Evolutionary conservation across 768 basidiomycete genomes (phyloP).

Genomic region (Naganishia vishniacii): DNA sequence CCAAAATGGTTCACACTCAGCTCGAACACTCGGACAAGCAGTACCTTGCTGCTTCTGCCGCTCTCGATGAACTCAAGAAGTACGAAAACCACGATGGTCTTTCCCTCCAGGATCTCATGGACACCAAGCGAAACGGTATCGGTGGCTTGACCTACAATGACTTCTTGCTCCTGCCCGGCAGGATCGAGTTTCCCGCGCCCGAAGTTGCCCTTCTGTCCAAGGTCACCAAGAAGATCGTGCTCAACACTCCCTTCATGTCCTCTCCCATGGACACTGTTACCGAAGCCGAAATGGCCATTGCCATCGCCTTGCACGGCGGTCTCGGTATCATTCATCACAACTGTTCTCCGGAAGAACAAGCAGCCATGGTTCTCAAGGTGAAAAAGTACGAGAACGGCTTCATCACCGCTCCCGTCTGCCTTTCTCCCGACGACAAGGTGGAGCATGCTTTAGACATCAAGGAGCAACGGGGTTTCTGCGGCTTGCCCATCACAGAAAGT

Average conservation of each 20-base stretch:
- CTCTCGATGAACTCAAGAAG: constrained; percentile 66
- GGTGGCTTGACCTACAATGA: constrained; percentile 98
- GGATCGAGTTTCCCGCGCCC: constrained; percentile 80
- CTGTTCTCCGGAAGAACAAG: constrained; percentile 66
- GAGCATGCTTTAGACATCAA: constrained; percentile 92
- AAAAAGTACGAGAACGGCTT: constrained; percentile 99
- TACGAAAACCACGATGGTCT: constrained; percentile 77
- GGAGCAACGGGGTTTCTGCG: constrained; percentile 82
- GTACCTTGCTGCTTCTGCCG: constrained; percentile 64
- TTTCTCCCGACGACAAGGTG: constrained; percentile 69
- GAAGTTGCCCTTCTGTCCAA: constrained; percentile 47
- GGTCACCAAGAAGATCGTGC: constrained; percentile 78
- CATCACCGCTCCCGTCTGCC: constrained; percentile 87
- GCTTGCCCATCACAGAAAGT: constrained; percentile 92
- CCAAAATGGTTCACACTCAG: constrained; percentile 10
- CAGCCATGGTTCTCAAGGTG: constrained; percentile 93
- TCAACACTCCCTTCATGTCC: constrained; percentile 95
- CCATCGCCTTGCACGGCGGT: constrained; percentile 71
- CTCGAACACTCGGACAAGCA: constrained; percentile 15
- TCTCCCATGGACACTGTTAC: constrained; percentile 99
- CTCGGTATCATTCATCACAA: constrained; percentile 99
- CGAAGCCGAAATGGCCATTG: constrained; percentile 60
- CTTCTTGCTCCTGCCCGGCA: constrained; percentile 87
- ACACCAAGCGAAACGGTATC: constrained; percentile 61
- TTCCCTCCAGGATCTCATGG: constrained; percentile 76